phyloP scores from a whole-genome alignment of 2,329 filamentous ascomycete species.

The Ascochyta lentis region DNA sequence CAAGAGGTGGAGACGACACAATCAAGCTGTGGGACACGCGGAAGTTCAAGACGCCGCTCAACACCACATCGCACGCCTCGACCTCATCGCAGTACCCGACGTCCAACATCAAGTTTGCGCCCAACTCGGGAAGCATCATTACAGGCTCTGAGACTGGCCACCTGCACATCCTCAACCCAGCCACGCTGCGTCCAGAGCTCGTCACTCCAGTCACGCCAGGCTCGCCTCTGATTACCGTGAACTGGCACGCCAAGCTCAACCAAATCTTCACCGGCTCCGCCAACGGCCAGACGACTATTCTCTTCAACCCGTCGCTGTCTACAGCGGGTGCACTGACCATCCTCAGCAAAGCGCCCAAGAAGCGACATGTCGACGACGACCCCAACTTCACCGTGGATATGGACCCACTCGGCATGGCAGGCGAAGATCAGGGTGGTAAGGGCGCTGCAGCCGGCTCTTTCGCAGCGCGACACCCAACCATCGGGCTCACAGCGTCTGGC shows the following conservation, averaged over 20 bases:
- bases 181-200: constrained; percentile 83
- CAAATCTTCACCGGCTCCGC: constrained; percentile 95
- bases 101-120: constrained; percentile 88
- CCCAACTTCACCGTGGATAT: constrained; percentile 74
- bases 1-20: constrained; percentile 85
- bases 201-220: constrained; percentile 89
- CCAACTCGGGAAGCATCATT: constrained; percentile 81
- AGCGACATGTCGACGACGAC: constrained; percentile 94
- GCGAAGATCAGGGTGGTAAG: constrained; percentile 70
- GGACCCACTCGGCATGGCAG: constrained; percentile 81
- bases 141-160: constrained; percentile 87
- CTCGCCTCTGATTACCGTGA: constrained; percentile 79
- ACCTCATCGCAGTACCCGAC: constrained; percentile 85
- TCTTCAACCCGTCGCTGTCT: constrained; percentile 89
- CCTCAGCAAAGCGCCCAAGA: constrained; percentile 92
- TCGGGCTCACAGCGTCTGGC: constrained; percentile 80
- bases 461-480: constrained; percentile 68
- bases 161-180: constrained; percentile 91
- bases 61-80: constrained; percentile 77
- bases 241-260: constrained; percentile 95
- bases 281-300: constrained; percentile 85
- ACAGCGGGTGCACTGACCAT: constrained; percentile 82
- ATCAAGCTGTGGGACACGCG: constrained; percentile 98
- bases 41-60: constrained; percentile 91
- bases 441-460: constrained; percentile 54